Base-by-base conservation (phyloP, 306 rosid genomes). In the Abrus pulchellus region DNA sequence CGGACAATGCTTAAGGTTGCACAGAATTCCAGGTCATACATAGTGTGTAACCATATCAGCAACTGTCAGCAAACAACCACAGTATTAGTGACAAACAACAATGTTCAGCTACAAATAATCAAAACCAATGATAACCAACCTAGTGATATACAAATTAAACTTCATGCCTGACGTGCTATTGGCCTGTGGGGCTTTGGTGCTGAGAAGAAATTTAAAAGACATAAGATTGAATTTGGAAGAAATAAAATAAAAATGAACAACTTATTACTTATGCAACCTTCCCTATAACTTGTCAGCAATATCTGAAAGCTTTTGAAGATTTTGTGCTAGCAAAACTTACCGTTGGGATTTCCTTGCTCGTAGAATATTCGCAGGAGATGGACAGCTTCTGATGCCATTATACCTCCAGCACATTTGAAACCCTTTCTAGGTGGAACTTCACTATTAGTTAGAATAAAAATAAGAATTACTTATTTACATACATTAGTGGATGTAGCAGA, bases 121-220 rank as follows among this genome's bases (percentile, higher is more conserved):
- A 66, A 73, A 57, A 20, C 27, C 4, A 40, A 30, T 2, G 5
- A 3, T 9, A 60, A 38, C 48, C 33, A 82, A 77, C 86, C 86
- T 30, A 33, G 52, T 59, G 12, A 80, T 48, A 49, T 7, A 30
- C 68, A 77, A 32, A 38, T 80, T 88, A 82, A 82, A 57, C 57
- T 76, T 53, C 71, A 60, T 76, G 72, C 62, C 38, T 75, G 85
- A 7, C 72, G 77, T 64, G 76, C 82, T 36, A 90, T 52, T 59
- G 91, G 90, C 72, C 94, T 85, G 81, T 93, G 99, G 47, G 99
- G 99, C 86, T 93, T 94, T 44, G 99, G 99, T 86, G 97, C 97
- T 94, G 94, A 68, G 27, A 89, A 76, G 32, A 80, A 85, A 70
- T 34, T 12, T 49, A 57, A 67, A 44, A 11, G 65, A 45, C 33